phyloP scores from a whole-genome alignment of 2,329 filamentous ascomycete species.

The Penicillium sp. region DNA sequence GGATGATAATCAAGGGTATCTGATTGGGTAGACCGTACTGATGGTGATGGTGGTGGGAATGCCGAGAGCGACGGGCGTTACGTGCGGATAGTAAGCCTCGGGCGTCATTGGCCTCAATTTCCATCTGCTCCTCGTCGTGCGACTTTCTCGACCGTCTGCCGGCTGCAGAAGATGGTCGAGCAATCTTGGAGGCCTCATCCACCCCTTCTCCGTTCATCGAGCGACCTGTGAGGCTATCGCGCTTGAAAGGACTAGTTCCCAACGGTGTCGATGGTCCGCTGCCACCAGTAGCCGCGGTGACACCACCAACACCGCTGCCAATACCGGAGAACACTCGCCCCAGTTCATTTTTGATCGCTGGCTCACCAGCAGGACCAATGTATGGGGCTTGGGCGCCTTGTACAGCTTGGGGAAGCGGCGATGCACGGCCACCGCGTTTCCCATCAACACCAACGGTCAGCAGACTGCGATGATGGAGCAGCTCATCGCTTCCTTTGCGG shows the following conservation, averaged over 20 bases:
- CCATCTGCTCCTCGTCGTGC: conserved; percentile 73
- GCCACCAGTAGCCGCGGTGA: conserved; percentile 49
- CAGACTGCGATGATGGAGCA: conserved; percentile 64
- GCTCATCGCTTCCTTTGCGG: conserved; percentile 54
- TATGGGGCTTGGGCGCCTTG: conserved; percentile 85
- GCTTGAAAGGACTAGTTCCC: conserved; percentile 52
- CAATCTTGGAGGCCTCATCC: conserved; percentile 41
- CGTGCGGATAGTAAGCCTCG: conserved; percentile 62
- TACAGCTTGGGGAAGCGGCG: conserved; percentile 87
- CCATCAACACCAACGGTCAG: conserved; percentile 72
- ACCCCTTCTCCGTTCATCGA: conserved; percentile 39
- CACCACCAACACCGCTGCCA: conserved; percentile 64
- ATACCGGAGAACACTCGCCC: conserved; percentile 96
- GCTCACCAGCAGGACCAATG: conserved; percentile 75
- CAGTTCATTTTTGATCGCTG: conserved; percentile 91
- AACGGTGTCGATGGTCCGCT: conserved; percentile 57
- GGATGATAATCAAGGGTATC: neutral
- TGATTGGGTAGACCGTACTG: conserved; percentile 46
- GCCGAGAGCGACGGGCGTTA: conserved; percentile 61
- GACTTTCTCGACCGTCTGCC: conserved; percentile 65
- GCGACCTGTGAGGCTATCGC: conserved; percentile 51
- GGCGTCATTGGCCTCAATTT: conserved; percentile 65
- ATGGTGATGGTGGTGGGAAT: conserved; percentile 60
- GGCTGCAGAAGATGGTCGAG: conserved; percentile 49
- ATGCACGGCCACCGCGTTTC: conserved; percentile 78